Base-by-base conservation (phyloP, 2,329 filamentous ascomycete species). In the Venturia nashicola region DNA sequence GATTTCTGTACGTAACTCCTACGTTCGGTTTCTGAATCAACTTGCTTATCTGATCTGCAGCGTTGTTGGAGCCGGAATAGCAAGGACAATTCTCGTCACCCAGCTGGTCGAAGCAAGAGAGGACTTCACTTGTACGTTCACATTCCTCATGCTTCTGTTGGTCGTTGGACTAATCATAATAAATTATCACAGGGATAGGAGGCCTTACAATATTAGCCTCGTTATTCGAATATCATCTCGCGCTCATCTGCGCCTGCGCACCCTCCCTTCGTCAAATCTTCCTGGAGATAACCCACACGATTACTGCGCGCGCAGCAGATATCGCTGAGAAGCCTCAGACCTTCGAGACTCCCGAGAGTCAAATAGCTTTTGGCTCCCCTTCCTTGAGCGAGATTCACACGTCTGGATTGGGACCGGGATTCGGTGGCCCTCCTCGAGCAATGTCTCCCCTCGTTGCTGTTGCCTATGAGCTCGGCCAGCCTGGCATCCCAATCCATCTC, bases 1-100 rank as follows among this genome's bases (percentile, higher is more conserved):
- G 67, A n/a, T 48, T 70, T 34, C 44, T 63, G 68, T 70, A 59
- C 9, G 67, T 68, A 23, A 27, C 20, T 18, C 12, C 23, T 36
- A 3, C 20, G 16, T 0, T 32, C 43, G 18, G 5, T 4, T 9
- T 36, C 5, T 34, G 6, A 14, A 18, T 36, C 5, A 27, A 36
- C 5, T 36, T 36, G 32, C 51, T 57, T 34, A 32, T 18, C 2
- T 40, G 7, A 14, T 48, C 14, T n/a, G 23, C 46, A 70, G 69
- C 43, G 73, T 73, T 4, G 67, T 72, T 2, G 72, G 67, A 18
- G 70, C 71, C 8, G 72, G 71, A 39, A 67, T 70, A 34, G 69
- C 70, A 43, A 67, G 74, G 23, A 72, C 73, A 32, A 67, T 70
- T 40, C 71, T 70, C 59, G 67, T 72, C 27, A 16, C 20, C 14